phyloP scores from a whole-genome alignment of 306 rosid species.

The Inga laurina region DNA sequence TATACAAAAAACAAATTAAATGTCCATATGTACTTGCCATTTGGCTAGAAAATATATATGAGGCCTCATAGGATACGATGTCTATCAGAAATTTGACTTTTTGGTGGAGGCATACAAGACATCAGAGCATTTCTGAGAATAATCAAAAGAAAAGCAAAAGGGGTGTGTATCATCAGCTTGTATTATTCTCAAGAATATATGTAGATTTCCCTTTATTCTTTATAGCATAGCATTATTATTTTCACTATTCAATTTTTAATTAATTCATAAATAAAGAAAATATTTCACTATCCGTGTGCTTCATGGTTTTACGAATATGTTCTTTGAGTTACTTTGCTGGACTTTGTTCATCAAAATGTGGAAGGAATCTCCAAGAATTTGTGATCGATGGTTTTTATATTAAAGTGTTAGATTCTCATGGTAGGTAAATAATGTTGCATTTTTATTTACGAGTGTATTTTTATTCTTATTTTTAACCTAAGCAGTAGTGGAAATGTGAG shows the following conservation, averaged over 20 bases:
- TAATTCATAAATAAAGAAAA: background rate
- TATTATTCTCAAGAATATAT: background rate
- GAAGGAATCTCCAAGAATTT: background rate
- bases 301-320: background rate
- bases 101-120: background rate
- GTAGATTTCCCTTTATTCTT: background rate
- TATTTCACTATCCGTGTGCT: background rate
- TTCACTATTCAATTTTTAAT: background rate
- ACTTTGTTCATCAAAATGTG: background rate
- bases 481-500: too few relatives aligned
- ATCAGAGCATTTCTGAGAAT: background rate
- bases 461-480: too few relatives aligned
- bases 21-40: too few relatives aligned
- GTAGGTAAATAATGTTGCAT: background rate
- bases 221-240: too few relatives aligned
- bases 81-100: background rate
- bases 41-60: too few relatives aligned
- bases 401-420: background rate
- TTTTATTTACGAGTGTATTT: background rate
- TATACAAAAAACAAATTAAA: too few relatives aligned
- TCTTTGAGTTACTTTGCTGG: background rate
- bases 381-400: background rate
- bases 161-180: background rate
- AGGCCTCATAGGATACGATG: too few relatives aligned
- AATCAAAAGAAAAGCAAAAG: background rate